Percentiles rank a stretch among this genome's conserved stretches.
These are phyloP conservation scores for Akebia trifoliata DNA, from an alignment of 164 flowering plant genomes.

Conservation along the genomic window DNA sequence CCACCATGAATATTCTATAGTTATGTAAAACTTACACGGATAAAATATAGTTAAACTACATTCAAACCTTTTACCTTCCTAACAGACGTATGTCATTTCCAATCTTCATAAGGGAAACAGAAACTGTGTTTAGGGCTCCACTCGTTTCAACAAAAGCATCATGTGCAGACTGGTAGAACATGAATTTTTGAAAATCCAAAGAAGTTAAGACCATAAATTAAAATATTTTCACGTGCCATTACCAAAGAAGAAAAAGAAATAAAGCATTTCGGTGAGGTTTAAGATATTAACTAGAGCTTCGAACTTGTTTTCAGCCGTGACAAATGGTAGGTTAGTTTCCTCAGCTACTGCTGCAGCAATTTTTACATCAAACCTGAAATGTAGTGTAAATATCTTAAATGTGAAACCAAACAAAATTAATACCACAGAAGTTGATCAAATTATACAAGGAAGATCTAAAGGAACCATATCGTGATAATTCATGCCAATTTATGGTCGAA, in stretches of 20 bases:
- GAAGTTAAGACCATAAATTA: neutral
- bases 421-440: neutral
- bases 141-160: constrained; percentile 98
- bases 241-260: neutral
- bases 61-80: constrained; percentile 72
- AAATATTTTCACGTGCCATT: neutral
- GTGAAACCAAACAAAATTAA: neutral
- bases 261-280: constrained; percentile 3
- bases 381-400: constrained; percentile 12
- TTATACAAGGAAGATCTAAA: constrained; percentile 1
- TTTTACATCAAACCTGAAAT: constrained; percentile 86
- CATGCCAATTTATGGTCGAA: neutral
- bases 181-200: neutral
- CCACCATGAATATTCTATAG: neutral
- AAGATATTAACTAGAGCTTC: constrained; percentile 84
- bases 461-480: too few relatives aligned
- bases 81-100: constrained; percentile 88
- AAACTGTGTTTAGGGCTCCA: constrained; percentile 88
- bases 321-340: constrained; percentile 86
- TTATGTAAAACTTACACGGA: neutral
- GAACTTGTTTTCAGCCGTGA: constrained; percentile 97
- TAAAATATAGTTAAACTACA: neutral
- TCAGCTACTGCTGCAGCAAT: constrained; percentile 97
- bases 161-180: constrained; percentile 79
- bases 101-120: constrained; percentile 88